A percentile compares a stretch with the other conserved stretches of the same genome.
phyloP scores from a whole-genome alignment of 1,284 basidiomycete species.

The Marasmius oreades region DNA sequence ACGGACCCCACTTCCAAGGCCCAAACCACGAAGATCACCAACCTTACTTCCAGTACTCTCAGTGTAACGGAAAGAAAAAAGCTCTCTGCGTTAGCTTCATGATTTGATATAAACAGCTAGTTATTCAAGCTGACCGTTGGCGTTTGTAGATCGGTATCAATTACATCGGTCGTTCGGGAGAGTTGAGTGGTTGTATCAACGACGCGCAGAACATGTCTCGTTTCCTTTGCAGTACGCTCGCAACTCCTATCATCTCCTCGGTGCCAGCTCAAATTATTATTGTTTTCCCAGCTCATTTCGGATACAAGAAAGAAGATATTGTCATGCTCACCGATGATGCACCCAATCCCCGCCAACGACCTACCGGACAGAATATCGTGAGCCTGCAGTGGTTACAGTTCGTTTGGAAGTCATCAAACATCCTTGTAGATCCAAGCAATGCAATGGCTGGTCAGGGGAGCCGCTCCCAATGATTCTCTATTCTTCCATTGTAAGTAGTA shows the following conservation, averaged over 20 bases:
- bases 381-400: slow-evolving; percentile 19
- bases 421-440: slow-evolving; percentile 63
- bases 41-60: slow-evolving; percentile 80
- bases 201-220: slow-evolving; percentile 76
- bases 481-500: slow-evolving; percentile 83
- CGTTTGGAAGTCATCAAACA: background rate
- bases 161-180: slow-evolving; percentile 63
- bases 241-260: background rate
- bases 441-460: slow-evolving; percentile 85
- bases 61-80: slow-evolving; percentile 78
- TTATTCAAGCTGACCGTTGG: slow-evolving; percentile 1
- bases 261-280: background rate
- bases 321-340: slow-evolving; percentile 85
- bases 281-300: slow-evolving; percentile 47
- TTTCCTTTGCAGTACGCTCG: slow-evolving; percentile 66
- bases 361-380: slow-evolving; percentile 83
- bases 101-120: background rate
- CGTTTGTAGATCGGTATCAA: slow-evolving; percentile 73
- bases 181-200: slow-evolving; percentile 84
- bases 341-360: slow-evolving; percentile 56
- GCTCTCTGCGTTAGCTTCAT: slow-evolving; percentile 62
- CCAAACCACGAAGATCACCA: slow-evolving; percentile 47
- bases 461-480: slow-evolving; percentile 79
- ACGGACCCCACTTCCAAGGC: slow-evolving; percentile 60
- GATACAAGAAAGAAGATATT: slow-evolving; percentile 79